Evolutionary conservation across 257 asterid genomes (phyloP).

Genomic region (Lycium ferocissimum): DNA sequence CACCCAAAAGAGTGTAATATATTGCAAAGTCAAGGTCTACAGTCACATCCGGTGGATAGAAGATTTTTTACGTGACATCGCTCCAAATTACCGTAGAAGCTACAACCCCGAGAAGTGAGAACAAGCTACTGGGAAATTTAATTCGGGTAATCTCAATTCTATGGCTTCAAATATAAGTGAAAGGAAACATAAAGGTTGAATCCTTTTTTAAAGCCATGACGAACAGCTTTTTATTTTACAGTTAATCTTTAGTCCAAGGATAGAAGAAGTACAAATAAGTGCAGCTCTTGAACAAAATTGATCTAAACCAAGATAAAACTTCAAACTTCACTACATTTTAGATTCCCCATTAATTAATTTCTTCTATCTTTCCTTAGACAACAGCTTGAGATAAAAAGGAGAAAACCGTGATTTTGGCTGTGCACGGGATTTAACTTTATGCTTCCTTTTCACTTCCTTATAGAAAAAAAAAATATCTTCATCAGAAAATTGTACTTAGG

Average conservation of each 20-base stretch:
- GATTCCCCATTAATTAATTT: neutral
- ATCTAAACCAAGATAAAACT: neutral
- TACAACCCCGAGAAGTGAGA: neutral
- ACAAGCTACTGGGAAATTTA: neutral
- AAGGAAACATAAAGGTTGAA: neutral
- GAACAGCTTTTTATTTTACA: neutral
- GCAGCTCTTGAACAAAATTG: neutral
- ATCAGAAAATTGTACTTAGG: neutral
- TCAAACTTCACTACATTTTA: neutral
- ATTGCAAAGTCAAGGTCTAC: neutral
- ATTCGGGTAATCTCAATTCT: neutral
- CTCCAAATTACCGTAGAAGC: neutral
- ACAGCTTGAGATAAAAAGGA: neutral
- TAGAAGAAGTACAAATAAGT: neutral
- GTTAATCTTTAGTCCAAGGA: neutral
- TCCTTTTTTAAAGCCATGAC: neutral
- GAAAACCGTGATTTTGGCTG: neutral
- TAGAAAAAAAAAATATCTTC: neutral
- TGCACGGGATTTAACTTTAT: neutral
- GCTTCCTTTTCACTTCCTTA: neutral
- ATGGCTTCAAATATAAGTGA: constrained; percentile 7
- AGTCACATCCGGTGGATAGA: too few relatives aligned
- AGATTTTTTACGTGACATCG: neutral
- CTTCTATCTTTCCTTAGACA: neutral
- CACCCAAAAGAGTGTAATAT: neutral